Evolutionary conservation across 495 filamentous ascomycete genomes (phyloP).

Genomic region (Immersiella caudata): DNA sequence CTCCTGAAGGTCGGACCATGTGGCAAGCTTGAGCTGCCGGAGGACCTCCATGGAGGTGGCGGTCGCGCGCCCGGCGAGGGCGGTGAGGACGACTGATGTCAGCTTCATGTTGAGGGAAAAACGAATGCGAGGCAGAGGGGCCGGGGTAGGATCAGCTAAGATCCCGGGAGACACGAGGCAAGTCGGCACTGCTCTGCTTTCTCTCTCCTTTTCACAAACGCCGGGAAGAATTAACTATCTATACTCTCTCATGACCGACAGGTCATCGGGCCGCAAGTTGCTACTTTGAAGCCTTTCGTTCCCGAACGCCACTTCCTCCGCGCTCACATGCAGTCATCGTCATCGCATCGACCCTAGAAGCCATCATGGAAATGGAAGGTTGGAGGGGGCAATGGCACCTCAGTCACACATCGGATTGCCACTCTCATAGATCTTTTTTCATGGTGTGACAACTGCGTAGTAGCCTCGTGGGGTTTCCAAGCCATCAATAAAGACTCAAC

Average conservation of each 20-base stretch:
- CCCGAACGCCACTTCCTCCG: neutral
- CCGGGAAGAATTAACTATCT: neutral
- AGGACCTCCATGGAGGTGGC: conserved; percentile 25
- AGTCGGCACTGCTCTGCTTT: too few relatives aligned
- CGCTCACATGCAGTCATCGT: neutral
- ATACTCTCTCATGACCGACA: neutral
- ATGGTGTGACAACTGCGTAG: neutral
- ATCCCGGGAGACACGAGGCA: too few relatives aligned
- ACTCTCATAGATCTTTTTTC: neutral
- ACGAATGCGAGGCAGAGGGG: too few relatives aligned
- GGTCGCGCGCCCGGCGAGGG: conserved; percentile 9
- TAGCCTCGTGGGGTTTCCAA: neutral
- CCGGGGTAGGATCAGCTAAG: too few relatives aligned
- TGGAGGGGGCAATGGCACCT: neutral
- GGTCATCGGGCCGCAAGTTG: neutral
- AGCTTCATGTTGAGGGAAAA: conserved; percentile 4
- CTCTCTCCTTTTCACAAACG: neutral
- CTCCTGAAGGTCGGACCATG: conserved; percentile 18
- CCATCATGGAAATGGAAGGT: neutral
- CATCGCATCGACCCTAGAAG: neutral
- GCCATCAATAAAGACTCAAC: neutral
- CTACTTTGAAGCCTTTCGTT: neutral
- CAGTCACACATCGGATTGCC: neutral
- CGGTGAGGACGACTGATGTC: neutral
- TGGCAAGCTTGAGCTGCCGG: conserved; percentile 15